These are phyloP conservation scores for Fomitopsis pinicola DNA, from an alignment of 1,284 basidiomycete species.

Conservation along the genomic window DNA sequence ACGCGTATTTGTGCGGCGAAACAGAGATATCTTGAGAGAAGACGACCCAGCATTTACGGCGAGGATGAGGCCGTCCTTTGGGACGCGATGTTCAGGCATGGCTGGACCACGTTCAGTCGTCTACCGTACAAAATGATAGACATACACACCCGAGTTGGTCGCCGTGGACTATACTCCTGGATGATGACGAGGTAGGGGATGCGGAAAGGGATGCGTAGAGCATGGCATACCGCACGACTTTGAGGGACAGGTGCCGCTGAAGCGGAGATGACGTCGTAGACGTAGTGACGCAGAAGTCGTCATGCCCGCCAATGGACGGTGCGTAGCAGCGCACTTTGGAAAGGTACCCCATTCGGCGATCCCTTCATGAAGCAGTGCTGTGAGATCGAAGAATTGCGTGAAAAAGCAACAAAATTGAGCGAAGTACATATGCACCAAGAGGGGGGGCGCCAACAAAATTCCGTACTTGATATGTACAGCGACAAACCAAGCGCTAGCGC, in stretches of 20 bases:
- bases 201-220: neutral
- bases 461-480: too few species aligned
- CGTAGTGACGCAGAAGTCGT: neutral
- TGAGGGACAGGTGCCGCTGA: neutral
- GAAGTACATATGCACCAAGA: too few species aligned
- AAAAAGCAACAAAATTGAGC: too few species aligned
- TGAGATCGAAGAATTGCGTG: too few species aligned
- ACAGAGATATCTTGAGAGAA: slow-evolving; percentile 75
- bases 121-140: neutral
- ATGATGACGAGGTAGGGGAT: too few species aligned
- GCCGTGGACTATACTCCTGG: too few species aligned
- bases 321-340: too few species aligned
- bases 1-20: slow-evolving; percentile 1
- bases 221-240: neutral
- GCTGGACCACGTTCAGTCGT: neutral
- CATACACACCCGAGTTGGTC: neutral
- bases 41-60: slow-evolving; percentile 72
- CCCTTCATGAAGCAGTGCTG: too few species aligned
- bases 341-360: too few species aligned
- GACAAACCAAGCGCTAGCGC: too few species aligned
- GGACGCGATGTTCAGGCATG: slow-evolving; percentile 8
- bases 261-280: neutral
- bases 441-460: too few species aligned
- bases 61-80: slow-evolving; percentile 40
- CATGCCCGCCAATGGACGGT: too few species aligned